phyloP scores from a whole-genome alignment of 495 filamentous ascomycete genomes.

The Aspergillus bridgeri region DNA sequence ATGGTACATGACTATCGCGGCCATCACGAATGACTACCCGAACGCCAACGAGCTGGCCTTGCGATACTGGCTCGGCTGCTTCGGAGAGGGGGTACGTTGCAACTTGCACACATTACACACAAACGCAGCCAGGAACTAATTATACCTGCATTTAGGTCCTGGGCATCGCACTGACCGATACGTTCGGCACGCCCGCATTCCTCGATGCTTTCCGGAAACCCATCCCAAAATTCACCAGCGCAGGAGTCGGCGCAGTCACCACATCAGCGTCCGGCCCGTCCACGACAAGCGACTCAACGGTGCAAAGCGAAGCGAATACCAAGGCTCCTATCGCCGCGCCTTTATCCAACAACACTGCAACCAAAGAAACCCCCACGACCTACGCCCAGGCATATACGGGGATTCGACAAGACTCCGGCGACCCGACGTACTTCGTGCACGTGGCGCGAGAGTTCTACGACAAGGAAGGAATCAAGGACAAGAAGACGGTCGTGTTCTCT shows the following conservation, averaged over 20 bases:
- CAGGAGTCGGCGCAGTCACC: slow-evolving; percentile 28
- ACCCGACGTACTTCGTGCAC: slow-evolving; percentile 78
- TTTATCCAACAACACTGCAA: slow-evolving; percentile 8
- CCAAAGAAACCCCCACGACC: slow-evolving; percentile 34
- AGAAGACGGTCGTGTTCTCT: slow-evolving; percentile 95
- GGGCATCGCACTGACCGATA: slow-evolving; percentile 93
- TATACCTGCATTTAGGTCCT: slow-evolving; percentile 55
- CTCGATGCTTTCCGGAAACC: slow-evolving; percentile 75
- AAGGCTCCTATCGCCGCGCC: slow-evolving; percentile 30
- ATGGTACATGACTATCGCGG: slow-evolving; percentile 98
- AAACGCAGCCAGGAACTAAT: too few relatives aligned
- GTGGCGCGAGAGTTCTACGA: slow-evolving; percentile 87
- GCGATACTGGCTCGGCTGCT: slow-evolving; percentile 84
- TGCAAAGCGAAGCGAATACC: slow-evolving; percentile 27
- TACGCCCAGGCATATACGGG: slow-evolving; percentile 87
- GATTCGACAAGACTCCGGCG: slow-evolving; percentile 91
- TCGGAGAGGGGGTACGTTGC: slow-evolving; percentile 69
- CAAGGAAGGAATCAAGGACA: slow-evolving; percentile 64
- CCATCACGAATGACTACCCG: slow-evolving; percentile 81
- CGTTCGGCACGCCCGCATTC: slow-evolving; percentile 91
- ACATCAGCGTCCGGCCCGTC: slow-evolving; percentile 30
- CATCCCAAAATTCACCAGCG: slow-evolving; percentile 38
- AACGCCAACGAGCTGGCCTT: slow-evolving; percentile 79
- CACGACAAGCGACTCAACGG: slow-evolving; percentile 21
- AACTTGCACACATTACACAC: too few relatives aligned